Conservation (phyloP, 306 rosid species). For the Canavalia gladiata region DNA sequence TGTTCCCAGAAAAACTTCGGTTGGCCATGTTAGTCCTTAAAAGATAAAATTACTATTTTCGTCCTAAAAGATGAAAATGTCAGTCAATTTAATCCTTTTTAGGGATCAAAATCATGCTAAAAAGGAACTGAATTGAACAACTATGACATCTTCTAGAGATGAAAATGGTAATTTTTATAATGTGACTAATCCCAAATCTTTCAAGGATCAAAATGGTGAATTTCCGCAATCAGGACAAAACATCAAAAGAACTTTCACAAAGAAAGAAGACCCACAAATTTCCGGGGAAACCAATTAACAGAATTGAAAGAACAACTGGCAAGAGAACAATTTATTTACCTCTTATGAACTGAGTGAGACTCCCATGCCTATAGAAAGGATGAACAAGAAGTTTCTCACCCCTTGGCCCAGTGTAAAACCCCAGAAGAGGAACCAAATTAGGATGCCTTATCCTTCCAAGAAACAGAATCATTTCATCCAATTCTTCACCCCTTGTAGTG, state of each 20-base stretch:
- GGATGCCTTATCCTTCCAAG: conserved; percentile 79
- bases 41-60: too few species aligned
- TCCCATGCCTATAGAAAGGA: conserved; percentile 79
- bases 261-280: conserved; percentile 27
- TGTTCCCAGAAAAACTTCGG: too few species aligned
- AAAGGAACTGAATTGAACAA: too few species aligned
- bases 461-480: conserved; percentile 66
- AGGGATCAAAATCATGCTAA: too few species aligned
- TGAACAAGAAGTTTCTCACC: conserved; percentile 97
- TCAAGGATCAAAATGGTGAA: too few species aligned
- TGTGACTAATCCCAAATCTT: too few species aligned
- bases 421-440: conserved; percentile 91
- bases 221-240: background rate
- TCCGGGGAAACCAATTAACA: conserved; percentile 21
- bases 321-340: conserved; percentile 56
- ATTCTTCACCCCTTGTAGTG: conserved; percentile 63
- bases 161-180: too few species aligned
- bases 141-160: too few species aligned
- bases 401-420: conserved; percentile 90
- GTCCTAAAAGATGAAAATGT: too few species aligned
- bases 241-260: conserved; percentile 26
- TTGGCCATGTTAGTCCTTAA: too few species aligned
- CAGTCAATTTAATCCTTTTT: too few species aligned
- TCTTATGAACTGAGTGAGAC: conserved; percentile 78
- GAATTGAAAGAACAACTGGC: conserved; percentile 27